Percentiles rank a stretch among this genome's conserved stretches.
Conservation (phyloP, 169 alveolate genomes). For the Eimeria nieschulzi region DNA sequence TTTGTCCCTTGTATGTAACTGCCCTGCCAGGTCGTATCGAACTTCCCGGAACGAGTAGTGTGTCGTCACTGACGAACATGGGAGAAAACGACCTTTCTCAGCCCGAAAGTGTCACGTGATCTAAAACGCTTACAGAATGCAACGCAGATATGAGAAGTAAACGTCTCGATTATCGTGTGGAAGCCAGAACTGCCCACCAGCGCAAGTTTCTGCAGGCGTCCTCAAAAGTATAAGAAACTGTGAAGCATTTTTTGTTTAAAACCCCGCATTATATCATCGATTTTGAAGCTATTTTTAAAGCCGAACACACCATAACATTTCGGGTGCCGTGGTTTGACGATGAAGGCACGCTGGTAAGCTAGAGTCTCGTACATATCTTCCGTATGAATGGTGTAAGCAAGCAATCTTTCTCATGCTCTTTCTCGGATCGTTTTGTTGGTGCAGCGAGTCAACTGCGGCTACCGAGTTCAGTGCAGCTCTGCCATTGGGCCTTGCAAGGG, state of each 20-base stretch:
- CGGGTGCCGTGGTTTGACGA: slow-evolving; percentile 87
- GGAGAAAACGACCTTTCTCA: not conserved
- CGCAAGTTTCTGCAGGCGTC: slow-evolving; percentile 75
- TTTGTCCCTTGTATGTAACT: too few species aligned
- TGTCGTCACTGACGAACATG: too few species aligned
- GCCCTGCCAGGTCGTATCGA: too few species aligned
- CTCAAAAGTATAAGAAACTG: slow-evolving; percentile 52
- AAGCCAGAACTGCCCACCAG: slow-evolving; percentile 31
- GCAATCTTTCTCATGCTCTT: not conserved
- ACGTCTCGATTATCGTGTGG: slow-evolving; percentile 30
- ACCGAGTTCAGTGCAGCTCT: slow-evolving; percentile 86
- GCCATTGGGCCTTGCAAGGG: slow-evolving; percentile 89
- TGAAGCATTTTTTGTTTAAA: slow-evolving; percentile 79
- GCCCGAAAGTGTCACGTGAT: not conserved
- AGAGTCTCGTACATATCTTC: not conserved
- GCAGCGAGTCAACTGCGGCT: slow-evolving; percentile 85
- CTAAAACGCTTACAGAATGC: slow-evolving; percentile 4
- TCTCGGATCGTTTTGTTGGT: not conserved
- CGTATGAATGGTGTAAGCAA: not conserved
- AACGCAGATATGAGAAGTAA: not conserved
- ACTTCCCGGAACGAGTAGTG: too few species aligned
- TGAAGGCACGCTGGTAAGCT: slow-evolving; percentile 77
- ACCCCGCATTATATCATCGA: slow-evolving; percentile 81
- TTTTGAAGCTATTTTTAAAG: slow-evolving; percentile 83
- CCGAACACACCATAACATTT: slow-evolving; percentile 83